Percentiles rank a stretch among this genome's conserved stretches.
Conservation (phyloP, 768 basidiomycete species). For the Boletus rubroflammeus region DNA sequence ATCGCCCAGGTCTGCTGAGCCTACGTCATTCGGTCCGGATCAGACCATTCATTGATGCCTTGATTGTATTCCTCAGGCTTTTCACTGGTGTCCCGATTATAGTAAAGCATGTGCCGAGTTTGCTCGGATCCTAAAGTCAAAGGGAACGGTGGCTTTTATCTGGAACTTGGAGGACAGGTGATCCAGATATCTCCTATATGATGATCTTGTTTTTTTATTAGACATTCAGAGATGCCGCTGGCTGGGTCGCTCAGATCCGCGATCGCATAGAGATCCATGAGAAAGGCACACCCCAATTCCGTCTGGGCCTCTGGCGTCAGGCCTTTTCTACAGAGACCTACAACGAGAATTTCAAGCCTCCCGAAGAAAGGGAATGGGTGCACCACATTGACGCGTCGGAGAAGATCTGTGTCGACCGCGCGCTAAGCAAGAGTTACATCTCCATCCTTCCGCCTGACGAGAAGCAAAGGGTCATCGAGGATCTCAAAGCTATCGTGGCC, state of each 20-base stretch:
- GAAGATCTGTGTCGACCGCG: constrained; percentile 60
- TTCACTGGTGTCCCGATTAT: constrained; percentile 90
- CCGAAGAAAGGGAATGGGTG: constrained; percentile 52
- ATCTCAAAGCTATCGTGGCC: constrained; percentile 54
- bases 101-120: constrained; percentile 72
- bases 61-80: constrained; percentile 54
- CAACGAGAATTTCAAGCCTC: constrained; percentile 52
- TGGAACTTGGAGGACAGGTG: constrained; percentile 93
- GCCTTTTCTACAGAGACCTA: constrained; percentile 66
- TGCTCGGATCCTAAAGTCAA: constrained; percentile 72
- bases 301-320: constrained; percentile 68
- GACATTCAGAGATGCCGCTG: constrained; percentile 45
- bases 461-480: constrained; percentile 47
- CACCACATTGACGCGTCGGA: constrained; percentile 52
- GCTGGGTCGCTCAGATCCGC: constrained; percentile 75
- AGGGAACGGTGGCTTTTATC: constrained; percentile 67
- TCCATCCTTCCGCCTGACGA: constrained; percentile 57
- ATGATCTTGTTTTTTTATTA: neutral
- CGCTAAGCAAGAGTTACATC: constrained; percentile 84
- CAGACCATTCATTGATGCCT: constrained; percentile 3
- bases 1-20: constrained; percentile 61
- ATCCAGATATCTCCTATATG: neutral
- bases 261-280: constrained; percentile 69
- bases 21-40: neutral
- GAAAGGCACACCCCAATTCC: constrained; percentile 76